These are phyloP conservation scores for Saturnispora quitensis DNA, from an alignment of 805 yeast genomes.

Conservation along the genomic window DNA sequence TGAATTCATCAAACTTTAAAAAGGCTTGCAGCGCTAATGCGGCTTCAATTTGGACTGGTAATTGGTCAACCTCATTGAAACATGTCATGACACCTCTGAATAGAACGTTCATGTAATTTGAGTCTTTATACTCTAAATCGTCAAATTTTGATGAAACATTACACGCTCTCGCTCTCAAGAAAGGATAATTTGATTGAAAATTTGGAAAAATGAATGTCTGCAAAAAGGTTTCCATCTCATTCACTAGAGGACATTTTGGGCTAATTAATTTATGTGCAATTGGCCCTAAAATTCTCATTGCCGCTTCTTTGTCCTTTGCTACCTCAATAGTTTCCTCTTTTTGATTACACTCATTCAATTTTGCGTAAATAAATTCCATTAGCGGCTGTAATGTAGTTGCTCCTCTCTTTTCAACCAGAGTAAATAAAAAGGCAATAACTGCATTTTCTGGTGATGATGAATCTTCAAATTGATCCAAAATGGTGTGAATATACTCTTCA, in stretches of 20 bases:
- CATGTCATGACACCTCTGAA: constrained; percentile 40
- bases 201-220: constrained; percentile 60
- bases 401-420: constrained; percentile 62
- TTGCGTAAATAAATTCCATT: constrained; percentile 48
- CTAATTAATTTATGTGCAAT: constrained; percentile 50
- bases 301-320: constrained; percentile 68
- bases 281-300: constrained; percentile 68
- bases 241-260: constrained; percentile 46
- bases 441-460: constrained; percentile 65
- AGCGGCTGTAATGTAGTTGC: constrained; percentile 51
- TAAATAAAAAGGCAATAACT: constrained; percentile 61
- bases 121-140: constrained; percentile 42
- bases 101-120: constrained; percentile 28
- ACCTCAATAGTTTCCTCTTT: constrained; percentile 35
- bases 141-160: constrained; percentile 60
- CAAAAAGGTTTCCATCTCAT: constrained; percentile 64
- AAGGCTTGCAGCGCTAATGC: constrained; percentile 81
- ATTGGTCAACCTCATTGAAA: constrained; percentile 38
- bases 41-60: constrained; percentile 76
- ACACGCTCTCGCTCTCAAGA: constrained; percentile 68
- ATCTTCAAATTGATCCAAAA: constrained; percentile 57
- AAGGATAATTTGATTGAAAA: constrained; percentile 50
- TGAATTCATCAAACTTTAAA: constrained; percentile 53
- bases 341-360: constrained; percentile 32
- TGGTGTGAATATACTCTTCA: constrained; percentile 76